Base-by-base conservation (phyloP, 352 stramenopile genomes). In the Pythium sukuiense region DNA sequence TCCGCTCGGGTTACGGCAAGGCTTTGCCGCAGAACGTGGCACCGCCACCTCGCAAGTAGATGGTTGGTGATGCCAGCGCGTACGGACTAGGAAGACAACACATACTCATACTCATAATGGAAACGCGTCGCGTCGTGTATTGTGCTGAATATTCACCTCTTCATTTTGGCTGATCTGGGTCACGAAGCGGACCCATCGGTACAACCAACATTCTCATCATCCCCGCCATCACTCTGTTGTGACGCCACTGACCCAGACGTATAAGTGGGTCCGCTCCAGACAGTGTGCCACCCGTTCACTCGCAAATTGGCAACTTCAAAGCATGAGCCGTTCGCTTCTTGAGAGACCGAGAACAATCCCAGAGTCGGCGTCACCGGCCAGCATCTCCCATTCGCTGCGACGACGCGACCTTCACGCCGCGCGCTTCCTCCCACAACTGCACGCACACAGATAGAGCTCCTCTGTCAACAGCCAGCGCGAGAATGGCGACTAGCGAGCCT, bases 1-100 rank as follows among this genome's bases (percentile, higher is more conserved):
- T 94, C 82, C 88, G 88, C 55, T 95, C 86, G 7, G 88, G 88
- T 53, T 96, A 96, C 76, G 88, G 88, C 55, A 96, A 96, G 71
- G 88, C 88, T 7, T 65, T 96, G 45, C 88, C 88, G 50, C 88
- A 96, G 78, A 93, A 93, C 70, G 70, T 94, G 46, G 85, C 85
- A 14, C 85, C 87, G 26, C 81, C 86, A 54, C 68, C 77, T 55
- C 87, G 87, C 77, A 93, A 93, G 81, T 95, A 92, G 59, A 53
- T 55, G 39, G 55, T 26, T 50, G 27, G 37, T 29, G 54, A 20
- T 14, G 48, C 61, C 45, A 52, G 20, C 33, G 26, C 13, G 26
- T 27, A 55, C 13, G 32, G 24, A 37, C 39, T 27, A 62, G 54
- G 45, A 35, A 24, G 45, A 61, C 60, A 48, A 24, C 20, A 24